Percentiles rank a stretch among this genome's conserved stretches.
Conservation (phyloP, 2,329 filamentous ascomycete species). For the Talaromyces sp. region DNA sequence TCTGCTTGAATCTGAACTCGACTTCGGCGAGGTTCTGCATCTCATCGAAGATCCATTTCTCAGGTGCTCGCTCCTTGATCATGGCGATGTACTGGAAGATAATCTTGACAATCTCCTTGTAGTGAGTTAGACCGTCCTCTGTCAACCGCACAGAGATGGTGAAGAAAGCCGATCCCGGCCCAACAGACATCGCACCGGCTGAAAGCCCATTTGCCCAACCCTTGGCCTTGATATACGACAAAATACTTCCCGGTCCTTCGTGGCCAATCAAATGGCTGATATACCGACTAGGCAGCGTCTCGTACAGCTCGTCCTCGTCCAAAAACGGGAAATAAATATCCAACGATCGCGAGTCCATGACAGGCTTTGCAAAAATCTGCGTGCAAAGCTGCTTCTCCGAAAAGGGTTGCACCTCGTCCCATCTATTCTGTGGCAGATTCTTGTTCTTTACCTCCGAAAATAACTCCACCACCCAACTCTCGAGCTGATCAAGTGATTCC, state of each 20-base stretch:
- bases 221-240: conserved; percentile 84
- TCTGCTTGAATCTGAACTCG: conserved; percentile 92
- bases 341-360: conserved; percentile 79
- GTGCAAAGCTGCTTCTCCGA: conserved; percentile 60
- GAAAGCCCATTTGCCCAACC: conserved; percentile 84
- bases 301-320: conserved; percentile 75
- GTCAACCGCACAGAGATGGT: conserved; percentile 76
- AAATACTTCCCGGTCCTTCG: conserved; percentile 86
- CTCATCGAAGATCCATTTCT: conserved; percentile 93
- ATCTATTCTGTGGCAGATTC: conserved; percentile 64
- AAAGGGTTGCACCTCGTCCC: conserved; percentile 62
- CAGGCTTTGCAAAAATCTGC: conserved; percentile 83
- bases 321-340: conserved; percentile 80
- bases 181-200: conserved; percentile 71
- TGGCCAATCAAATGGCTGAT: conserved; percentile 87
- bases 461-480: conserved; percentile 78
- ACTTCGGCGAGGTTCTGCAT: conserved; percentile 87
- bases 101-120: conserved; percentile 75
- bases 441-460: conserved; percentile 83
- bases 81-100: conserved; percentile 91
- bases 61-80: conserved; percentile 72
- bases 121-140: conserved; percentile 77
- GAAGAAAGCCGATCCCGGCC: conserved; percentile 77
- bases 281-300: conserved; percentile 79
- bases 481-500: conserved; percentile 75